Conservation (phyloP, 106 monocot species). For the Xerophyta viscosa region DNA sequence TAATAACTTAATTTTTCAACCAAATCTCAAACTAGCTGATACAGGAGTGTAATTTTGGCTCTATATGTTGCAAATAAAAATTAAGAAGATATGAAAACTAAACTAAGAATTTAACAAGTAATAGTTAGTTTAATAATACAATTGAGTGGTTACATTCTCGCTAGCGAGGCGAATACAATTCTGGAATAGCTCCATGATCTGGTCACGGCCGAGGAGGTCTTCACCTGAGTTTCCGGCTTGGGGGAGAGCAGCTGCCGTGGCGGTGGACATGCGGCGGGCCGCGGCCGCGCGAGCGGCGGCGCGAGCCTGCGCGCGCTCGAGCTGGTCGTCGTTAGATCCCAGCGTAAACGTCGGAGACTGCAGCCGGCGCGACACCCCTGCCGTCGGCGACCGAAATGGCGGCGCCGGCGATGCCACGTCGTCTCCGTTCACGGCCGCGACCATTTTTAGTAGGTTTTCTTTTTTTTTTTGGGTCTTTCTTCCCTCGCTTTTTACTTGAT, state of each 20-base stretch:
- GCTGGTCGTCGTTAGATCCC: conserved; percentile 90
- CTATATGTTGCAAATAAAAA: not conserved
- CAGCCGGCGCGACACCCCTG: no score
- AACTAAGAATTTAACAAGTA: not conserved
- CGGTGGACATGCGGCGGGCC: conserved; percentile 16
- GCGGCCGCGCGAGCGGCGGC: conserved; percentile 56
- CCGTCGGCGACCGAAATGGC: conserved; percentile 37
- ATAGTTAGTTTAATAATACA: not conserved
- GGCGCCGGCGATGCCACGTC: conserved; percentile 5
- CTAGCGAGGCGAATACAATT: conserved; percentile 96
- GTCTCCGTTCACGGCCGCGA: no score
- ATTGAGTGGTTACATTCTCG: conserved; percentile 46
- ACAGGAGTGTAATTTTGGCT: no score
- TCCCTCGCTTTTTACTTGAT: no score
- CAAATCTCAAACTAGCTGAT: no score
- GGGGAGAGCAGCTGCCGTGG: not conserved
- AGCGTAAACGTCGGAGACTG: conserved; percentile 17
- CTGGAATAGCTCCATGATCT: conserved; percentile 87
- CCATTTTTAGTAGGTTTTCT: no score
- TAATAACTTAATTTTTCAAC: no score
- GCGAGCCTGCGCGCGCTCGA: conserved; percentile 78
- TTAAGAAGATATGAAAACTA: conserved; percentile 4
- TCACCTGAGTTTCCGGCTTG: not conserved
- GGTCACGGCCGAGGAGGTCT: conserved; percentile 44
- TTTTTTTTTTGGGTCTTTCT: no score